Percentiles rank a stretch among this genome's conserved stretches.
These are phyloP conservation scores for Melampsora abietis-canadensis DNA, from an alignment of 1,284 basidiomycete genomes.

Conservation along the genomic window DNA sequence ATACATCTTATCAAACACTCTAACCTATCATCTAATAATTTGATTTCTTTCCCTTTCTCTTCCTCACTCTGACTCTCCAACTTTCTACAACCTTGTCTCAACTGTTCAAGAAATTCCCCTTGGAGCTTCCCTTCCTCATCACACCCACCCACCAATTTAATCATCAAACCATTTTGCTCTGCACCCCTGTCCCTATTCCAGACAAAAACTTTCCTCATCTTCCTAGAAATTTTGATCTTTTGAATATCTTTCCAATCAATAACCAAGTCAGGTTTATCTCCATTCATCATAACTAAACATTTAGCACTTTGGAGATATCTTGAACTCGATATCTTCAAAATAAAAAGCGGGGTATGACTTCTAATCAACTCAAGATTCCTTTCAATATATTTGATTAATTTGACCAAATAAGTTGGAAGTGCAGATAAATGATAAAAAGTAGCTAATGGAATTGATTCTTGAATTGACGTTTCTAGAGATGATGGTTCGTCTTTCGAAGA, in stretches of 20 bases:
- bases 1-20: not conserved
- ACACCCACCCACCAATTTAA: not conserved
- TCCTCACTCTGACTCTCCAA: not conserved
- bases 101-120: not conserved
- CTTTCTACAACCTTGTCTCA: not conserved
- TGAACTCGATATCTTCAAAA: not conserved
- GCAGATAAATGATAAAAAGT: slow-evolving; percentile 3
- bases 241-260: not conserved
- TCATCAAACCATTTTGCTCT: not conserved
- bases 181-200: not conserved
- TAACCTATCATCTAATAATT: not conserved
- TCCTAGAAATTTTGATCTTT: not conserved
- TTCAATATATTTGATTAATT: not conserved
- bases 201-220: not conserved
- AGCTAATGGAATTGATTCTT: not conserved
- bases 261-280: not conserved
- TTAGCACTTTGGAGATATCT: not conserved
- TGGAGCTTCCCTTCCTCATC: not conserved
- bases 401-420: not conserved
- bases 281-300: not conserved
- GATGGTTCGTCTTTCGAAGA: no score
- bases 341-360: not conserved
- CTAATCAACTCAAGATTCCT: not conserved
- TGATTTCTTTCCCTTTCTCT: not conserved
- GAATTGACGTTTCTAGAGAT: not conserved